Base-by-base conservation (phyloP, 768 basidiomycete genomes). In the Collybiopsis confluens region DNA sequence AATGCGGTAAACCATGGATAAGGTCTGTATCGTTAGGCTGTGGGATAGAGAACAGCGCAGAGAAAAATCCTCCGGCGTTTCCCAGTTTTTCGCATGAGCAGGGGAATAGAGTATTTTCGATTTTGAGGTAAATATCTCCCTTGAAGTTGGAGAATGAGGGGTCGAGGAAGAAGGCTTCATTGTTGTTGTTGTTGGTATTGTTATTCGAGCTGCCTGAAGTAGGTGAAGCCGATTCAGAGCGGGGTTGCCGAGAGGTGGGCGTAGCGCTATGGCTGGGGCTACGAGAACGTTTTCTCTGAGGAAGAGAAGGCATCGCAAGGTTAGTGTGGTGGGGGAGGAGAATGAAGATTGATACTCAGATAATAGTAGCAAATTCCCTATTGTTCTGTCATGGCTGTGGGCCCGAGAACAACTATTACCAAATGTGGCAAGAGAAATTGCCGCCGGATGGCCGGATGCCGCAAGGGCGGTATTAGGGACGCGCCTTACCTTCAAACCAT, bases 41-140 rank as follows among this genome's bases (percentile, higher is more conserved):
- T 9, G 54, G 54, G 15, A 61, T n/a, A 3, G 59, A 52, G 27
- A 62, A 58, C 27, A 64, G 13, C 23, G 59, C 54, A 2, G 45
- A 49, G 36, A 66, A 62, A 10, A 63, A 38, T 15, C 62, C 64
- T 18, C 53, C 58, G 11, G 59, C 43, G 1, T 27, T 26, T 18
- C 18, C 21, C 15, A 64, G 42, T n/a, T 59, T 61, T 13, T 58
- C 26, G 16, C 20, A 23, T 35, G 62, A 61, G 15, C 62, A 57
- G 16, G 60, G 55, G 41, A 68, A 68, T 35, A 64, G 16, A 18
- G 57, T 62, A 26, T 45, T 41, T 16, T 53, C 61, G 20, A 60
- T 46, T n/a, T 45, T 50, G 20, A 65, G 44, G 21, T 61, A 57
- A 16, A 65, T 56, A 35, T 68, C 64, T 4, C 63, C 65, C 20